Evolutionary conservation across 345 rosid species (phyloP).

Genomic region (Camelina hispida): DNA sequence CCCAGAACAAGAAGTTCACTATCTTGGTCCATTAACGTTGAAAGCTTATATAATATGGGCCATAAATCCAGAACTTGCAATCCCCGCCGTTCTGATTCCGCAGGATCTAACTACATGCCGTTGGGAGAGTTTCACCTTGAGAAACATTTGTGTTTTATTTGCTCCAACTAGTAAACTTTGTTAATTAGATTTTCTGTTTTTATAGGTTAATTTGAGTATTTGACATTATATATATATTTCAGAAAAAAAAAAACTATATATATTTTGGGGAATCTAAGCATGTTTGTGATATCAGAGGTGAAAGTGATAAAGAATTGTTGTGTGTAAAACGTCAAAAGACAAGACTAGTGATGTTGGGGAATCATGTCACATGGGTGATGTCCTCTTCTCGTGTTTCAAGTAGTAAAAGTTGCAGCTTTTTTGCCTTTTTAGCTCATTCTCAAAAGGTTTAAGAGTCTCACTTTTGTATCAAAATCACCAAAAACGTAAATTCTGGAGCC

Average conservation of each 20-base stretch:
- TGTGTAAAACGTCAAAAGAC: constrained; percentile 33
- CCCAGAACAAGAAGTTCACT: background rate
- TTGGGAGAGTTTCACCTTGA: background rate
- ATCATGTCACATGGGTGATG: constrained; percentile 48
- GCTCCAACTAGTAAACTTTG: background rate
- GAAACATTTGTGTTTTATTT: background rate
- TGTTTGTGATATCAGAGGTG: constrained; percentile 11
- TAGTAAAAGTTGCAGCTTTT: constrained; percentile 44
- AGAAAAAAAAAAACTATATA: background rate
- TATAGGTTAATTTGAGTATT: background rate
- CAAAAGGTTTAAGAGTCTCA: constrained; percentile 13
- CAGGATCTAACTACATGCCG: constrained; percentile 20
- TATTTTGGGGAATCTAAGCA: background rate
- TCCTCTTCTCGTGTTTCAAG: constrained; percentile 39
- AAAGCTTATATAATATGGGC: constrained; percentile 13
- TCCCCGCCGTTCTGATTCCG: background rate
- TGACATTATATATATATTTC: background rate
- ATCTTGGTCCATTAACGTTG: constrained; percentile 3
- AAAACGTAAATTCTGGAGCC: constrained; percentile 25
- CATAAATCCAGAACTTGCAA: background rate
- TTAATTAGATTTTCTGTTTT: background rate
- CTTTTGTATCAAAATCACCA: constrained; percentile 44
- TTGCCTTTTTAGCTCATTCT: constrained; percentile 19
- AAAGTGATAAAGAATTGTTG: constrained; percentile 21
- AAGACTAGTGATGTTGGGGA: constrained; percentile 45